Percentiles rank a stretch among this genome's conserved stretches.
Evolutionary conservation across 495 filamentous ascomycete genomes (phyloP).

Genomic region (Aspergillus wentii): DNA sequence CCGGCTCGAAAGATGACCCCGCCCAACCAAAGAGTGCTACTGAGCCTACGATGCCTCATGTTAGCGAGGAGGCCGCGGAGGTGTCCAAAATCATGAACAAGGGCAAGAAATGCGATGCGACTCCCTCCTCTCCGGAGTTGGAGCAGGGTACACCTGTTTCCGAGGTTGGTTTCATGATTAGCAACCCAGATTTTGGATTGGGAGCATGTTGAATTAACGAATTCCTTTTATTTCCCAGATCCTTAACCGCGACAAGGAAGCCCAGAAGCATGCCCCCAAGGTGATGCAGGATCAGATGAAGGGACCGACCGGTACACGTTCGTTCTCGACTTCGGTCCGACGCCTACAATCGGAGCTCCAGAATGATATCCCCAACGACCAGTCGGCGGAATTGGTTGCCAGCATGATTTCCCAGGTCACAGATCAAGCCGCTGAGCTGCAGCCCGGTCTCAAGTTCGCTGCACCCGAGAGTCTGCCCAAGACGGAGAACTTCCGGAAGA

Average conservation of each 20-base stretch:
- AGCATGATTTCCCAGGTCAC: conserved; percentile 35
- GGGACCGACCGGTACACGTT: conserved; percentile 42
- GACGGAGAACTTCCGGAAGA: conserved; percentile 59
- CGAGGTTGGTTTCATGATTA: conserved; percentile 46
- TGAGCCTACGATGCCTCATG: conserved; percentile 52
- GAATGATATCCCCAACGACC: conserved; percentile 10
- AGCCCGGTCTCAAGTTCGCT: conserved; percentile 66
- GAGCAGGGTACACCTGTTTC: conserved; percentile 61
- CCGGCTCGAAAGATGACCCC: conserved; percentile 38
- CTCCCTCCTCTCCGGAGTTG: conserved; percentile 53
- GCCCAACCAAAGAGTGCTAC: conserved; percentile 44
- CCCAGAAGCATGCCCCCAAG: conserved; percentile 60
- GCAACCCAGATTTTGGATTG: no score
- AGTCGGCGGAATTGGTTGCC: conserved; percentile 30
- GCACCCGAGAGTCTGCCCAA: conserved; percentile 62
- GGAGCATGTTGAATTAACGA: no score
- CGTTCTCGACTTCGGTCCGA: conserved; percentile 53
- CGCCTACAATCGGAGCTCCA: conserved; percentile 27
- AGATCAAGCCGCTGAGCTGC: conserved; percentile 21
- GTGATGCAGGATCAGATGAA: conserved; percentile 58
- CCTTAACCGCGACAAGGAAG: conserved; percentile 57
- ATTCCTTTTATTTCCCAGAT: conserved; percentile 53
- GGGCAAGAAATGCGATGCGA: conserved; percentile 38
- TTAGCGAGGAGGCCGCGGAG: conserved; percentile 61
- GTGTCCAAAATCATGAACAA: conserved; percentile 45